Conservation (phyloP, 225 moss, liverwort and hornwort species). For the Marchantia paleacea region DNA sequence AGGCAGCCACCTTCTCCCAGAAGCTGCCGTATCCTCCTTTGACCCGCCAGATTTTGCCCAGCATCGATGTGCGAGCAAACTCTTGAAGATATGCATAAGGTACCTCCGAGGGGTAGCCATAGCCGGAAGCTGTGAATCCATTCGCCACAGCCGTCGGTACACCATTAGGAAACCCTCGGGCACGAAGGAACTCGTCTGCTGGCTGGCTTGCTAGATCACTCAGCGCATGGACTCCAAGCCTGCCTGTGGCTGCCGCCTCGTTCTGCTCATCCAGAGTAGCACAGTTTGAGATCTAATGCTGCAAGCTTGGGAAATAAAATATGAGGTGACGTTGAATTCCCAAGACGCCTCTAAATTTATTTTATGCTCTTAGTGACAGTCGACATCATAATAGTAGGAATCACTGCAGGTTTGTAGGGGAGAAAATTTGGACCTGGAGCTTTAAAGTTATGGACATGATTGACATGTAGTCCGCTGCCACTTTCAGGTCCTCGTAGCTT, state of each 20-base stretch:
- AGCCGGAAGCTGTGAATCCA: slow-evolving; percentile 27
- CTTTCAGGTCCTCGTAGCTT: slow-evolving; percentile 9
- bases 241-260: slow-evolving; percentile 4
- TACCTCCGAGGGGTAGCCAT: slow-evolving; percentile 18
- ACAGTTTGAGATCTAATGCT: too few relatives aligned
- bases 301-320: too few relatives aligned
- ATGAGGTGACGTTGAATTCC: too few relatives aligned
- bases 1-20: slow-evolving; percentile 26
- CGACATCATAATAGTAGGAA: too few relatives aligned
- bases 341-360: too few relatives aligned
- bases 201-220: slow-evolving; percentile 17
- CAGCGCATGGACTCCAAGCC: slow-evolving; percentile 29
- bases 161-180: background rate
- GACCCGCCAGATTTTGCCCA: slow-evolving; percentile 29
- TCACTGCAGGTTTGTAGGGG: background rate
- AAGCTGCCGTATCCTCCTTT: slow-evolving; percentile 29
- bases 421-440: slow-evolving; percentile 22
- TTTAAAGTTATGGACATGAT: slow-evolving; percentile 21
- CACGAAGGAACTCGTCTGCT: background rate
- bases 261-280: background rate
- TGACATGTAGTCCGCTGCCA: slow-evolving; percentile 19
- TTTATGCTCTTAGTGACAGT: too few relatives aligned
- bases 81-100: slow-evolving; percentile 36
- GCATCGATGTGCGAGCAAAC: slow-evolving; percentile 22
- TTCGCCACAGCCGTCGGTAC: slow-evolving; percentile 22